A percentile compares a stretch with the other conserved stretches of the same genome.
Evolutionary conservation across 805 yeast genomes (phyloP).

Genomic region (Blastobotrys attinorum): DNA sequence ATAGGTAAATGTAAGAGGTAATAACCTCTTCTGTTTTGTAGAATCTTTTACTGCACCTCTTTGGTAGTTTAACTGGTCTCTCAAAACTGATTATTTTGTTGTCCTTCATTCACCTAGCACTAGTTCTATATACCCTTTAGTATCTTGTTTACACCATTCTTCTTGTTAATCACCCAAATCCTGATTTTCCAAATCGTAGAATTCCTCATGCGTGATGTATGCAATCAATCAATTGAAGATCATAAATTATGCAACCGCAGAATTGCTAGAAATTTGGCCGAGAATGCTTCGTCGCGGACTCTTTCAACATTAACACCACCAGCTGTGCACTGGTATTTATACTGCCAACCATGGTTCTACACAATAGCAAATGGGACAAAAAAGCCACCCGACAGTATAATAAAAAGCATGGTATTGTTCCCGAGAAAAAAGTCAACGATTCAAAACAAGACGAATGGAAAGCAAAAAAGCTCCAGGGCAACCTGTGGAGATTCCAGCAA

Average conservation of each 20-base stretch:
- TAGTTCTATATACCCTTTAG: neutral
- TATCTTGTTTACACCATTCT: too few relatives aligned
- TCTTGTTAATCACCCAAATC: too few relatives aligned
- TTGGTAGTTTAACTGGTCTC: too few relatives aligned
- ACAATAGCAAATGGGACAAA: constrained; percentile 46
- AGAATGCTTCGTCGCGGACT: too few relatives aligned
- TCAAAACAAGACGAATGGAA: neutral
- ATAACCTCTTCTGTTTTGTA: neutral
- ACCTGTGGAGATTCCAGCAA: constrained; percentile 15
- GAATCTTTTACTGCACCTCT: too few relatives aligned
- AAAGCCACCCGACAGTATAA: constrained; percentile 37
- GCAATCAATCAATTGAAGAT: too few relatives aligned
- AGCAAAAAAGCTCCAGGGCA: constrained; percentile 4
- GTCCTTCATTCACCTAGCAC: neutral
- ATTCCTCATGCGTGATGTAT: too few relatives aligned
- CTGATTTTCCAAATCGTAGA: too few relatives aligned
- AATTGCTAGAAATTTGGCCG: too few relatives aligned
- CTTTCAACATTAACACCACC: too few relatives aligned
- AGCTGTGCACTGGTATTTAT: too few relatives aligned
- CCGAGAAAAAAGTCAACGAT: constrained; percentile 2
- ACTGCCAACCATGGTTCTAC: constrained; percentile 42
- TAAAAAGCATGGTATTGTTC: constrained; percentile 36
- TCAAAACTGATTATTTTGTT: neutral
- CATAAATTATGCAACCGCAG: too few relatives aligned
- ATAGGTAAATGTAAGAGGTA: neutral